Evolutionary conservation across 257 asterid genomes (phyloP).

Genomic region (Mentha longifolia): DNA sequence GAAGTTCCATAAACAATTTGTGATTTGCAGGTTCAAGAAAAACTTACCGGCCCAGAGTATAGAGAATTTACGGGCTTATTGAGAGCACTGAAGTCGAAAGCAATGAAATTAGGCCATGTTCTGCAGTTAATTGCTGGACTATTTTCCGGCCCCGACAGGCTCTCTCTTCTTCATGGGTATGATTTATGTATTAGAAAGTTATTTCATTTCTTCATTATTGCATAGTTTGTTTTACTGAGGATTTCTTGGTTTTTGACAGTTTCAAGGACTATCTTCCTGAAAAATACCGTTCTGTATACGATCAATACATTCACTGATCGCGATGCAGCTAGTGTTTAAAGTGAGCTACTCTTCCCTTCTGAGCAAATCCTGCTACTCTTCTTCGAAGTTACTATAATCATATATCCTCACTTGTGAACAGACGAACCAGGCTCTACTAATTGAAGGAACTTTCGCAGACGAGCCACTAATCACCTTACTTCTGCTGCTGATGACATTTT

Average conservation of each 20-base stretch:
- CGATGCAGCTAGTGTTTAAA: slow-evolving; percentile 43
- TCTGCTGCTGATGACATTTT: slow-evolving; percentile 1
- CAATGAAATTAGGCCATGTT: slow-evolving; percentile 74
- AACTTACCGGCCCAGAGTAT: slow-evolving; percentile 78
- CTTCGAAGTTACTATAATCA: background rate
- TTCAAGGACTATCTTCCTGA: slow-evolving; percentile 84
- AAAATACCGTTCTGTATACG: slow-evolving; percentile 71
- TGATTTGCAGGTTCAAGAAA: slow-evolving; percentile 72
- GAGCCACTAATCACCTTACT: too few species aligned
- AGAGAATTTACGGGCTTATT: slow-evolving; percentile 73
- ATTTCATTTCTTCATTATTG: background rate
- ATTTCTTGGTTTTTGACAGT: slow-evolving; percentile 52
- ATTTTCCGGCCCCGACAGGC: slow-evolving; percentile 82
- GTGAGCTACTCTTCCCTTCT: slow-evolving; percentile 37
- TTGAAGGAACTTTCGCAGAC: background rate
- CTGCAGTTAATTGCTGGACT: slow-evolving; percentile 78
- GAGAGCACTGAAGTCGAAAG: slow-evolving; percentile 82
- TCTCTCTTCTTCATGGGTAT: slow-evolving; percentile 86
- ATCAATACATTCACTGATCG: slow-evolving; percentile 51
- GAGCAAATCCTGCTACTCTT: background rate
- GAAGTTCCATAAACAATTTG: slow-evolving; percentile 25
- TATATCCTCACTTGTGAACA: too few species aligned
- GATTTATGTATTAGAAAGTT: slow-evolving; percentile 6
- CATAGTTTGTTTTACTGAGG: slow-evolving; percentile 15
- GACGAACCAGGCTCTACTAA: too few species aligned